Percentiles rank a stretch among this genome's conserved stretches.
Evolutionary conservation across 2,329 filamentous ascomycete genomes (phyloP).

Genomic region (Tolypocladium album): DNA sequence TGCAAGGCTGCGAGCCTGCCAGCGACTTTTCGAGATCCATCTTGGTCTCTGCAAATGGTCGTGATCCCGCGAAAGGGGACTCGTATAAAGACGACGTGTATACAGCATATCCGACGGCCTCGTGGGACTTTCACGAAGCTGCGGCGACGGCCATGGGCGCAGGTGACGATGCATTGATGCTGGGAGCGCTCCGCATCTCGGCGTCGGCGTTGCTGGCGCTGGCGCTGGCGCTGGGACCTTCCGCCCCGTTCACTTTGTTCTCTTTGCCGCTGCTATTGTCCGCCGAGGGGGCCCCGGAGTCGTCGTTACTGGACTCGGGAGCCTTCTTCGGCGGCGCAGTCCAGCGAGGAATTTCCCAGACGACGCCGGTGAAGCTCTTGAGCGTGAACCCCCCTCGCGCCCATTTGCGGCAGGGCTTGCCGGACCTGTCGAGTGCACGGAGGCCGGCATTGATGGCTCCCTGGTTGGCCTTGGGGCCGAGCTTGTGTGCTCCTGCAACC

Average conservation of each 20-base stretch:
- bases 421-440: constrained; percentile 83
- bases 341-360: constrained; percentile 79
- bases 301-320: constrained; percentile 34
- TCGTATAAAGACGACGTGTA: not conserved
- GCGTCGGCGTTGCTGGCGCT: constrained; percentile 34
- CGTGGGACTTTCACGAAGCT: constrained; percentile 18
- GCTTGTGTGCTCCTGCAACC: constrained; percentile 57
- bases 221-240: constrained; percentile 35
- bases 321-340: constrained; percentile 54
- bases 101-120: not conserved
- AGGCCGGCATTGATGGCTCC: constrained; percentile 96
- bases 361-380: constrained; percentile 84
- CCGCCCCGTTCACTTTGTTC: constrained; percentile 48
- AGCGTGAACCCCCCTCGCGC: constrained; percentile 69
- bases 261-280: constrained; percentile 49
- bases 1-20: not conserved
- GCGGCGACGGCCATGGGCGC: constrained; percentile 36
- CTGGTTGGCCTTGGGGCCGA: constrained; percentile 92
- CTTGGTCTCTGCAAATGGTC: not conserved
- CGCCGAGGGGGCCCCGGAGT: constrained; percentile 33
- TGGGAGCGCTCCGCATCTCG: constrained; percentile 43
- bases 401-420: constrained; percentile 90
- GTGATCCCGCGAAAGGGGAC: not conserved
- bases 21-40: not conserved
- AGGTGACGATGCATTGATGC: constrained; percentile 41